A percentile compares a stretch with the other conserved stretches of the same genome.
These are phyloP conservation scores for Salix arbutifolia DNA, from an alignment of 345 rosid genomes.

Conservation along the genomic window DNA sequence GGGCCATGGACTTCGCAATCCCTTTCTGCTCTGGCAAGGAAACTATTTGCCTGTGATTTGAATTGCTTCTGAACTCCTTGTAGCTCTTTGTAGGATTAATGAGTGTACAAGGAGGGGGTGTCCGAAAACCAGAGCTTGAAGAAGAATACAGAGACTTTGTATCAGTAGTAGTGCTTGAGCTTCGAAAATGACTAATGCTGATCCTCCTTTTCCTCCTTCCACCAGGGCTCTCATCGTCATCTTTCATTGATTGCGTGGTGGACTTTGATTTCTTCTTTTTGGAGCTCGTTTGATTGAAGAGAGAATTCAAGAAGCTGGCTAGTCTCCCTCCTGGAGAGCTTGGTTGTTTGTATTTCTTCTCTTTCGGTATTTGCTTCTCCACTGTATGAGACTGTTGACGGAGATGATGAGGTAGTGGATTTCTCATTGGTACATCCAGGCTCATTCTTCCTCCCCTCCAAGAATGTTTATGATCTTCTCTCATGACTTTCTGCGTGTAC, in stretches of 20 bases:
- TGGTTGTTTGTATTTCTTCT: constrained; percentile 70
- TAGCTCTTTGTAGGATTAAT: constrained; percentile 53
- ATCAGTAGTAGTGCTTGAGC: constrained; percentile 46
- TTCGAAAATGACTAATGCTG: constrained; percentile 83
- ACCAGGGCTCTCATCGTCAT: constrained; percentile 62
- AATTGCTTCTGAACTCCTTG: constrained; percentile 47
- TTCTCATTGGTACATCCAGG: constrained; percentile 52
- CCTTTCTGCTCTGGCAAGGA: constrained; percentile 26
- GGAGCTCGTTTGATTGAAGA: constrained; percentile 69
- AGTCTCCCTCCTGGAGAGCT: constrained; percentile 88
- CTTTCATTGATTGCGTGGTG: constrained; percentile 43
- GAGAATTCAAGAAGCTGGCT: constrained; percentile 84
- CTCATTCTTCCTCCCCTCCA: constrained; percentile 61
- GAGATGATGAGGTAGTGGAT: constrained; percentile 29
- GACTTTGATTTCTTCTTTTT: constrained; percentile 66
- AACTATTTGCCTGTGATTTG: constrained; percentile 47
- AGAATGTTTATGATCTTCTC: constrained; percentile 42
- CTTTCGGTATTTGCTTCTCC: constrained; percentile 45
- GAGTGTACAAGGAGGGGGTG: constrained; percentile 60
- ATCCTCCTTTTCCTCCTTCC: constrained; percentile 75
- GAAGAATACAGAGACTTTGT: constrained; percentile 57
- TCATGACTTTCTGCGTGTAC: constrained; percentile 34
- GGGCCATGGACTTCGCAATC: constrained; percentile 2
- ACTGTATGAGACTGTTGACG: constrained; percentile 14
- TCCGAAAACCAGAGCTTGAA: constrained; percentile 66